A percentile compares a stretch with the other conserved stretches of the same genome.
These are phyloP conservation scores for Hordeum pubiflorum DNA, from an alignment of 202 grass and related monocot genomes.

Conservation along the genomic window DNA sequence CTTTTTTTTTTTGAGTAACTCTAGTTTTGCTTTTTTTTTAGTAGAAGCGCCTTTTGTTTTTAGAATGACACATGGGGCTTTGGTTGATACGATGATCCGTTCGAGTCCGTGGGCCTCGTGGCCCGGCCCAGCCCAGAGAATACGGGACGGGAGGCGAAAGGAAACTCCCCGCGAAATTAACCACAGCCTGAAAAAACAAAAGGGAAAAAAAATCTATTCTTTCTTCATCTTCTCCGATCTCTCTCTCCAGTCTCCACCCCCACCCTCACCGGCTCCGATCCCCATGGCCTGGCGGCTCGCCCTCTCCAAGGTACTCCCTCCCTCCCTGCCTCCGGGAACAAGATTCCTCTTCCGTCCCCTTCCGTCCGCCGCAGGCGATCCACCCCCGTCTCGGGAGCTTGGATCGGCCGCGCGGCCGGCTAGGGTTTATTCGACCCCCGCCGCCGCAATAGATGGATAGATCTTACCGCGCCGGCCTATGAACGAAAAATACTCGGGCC, in stretches of 20 bases:
- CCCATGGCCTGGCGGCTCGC: constrained; percentile 32
- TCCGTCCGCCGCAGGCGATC: background rate
- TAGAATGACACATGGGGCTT: no score
- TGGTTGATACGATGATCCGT: no score
- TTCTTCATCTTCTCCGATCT: background rate
- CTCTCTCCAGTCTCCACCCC: background rate
- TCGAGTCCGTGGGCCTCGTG: no score
- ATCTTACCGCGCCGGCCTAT: background rate
- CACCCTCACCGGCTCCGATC: background rate
- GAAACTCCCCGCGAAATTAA: background rate
- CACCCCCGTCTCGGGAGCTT: background rate
- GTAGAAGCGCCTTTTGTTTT: no score
- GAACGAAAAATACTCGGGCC: no score
- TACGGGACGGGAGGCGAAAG: no score
- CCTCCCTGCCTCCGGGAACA: background rate
- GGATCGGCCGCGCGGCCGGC: background rate
- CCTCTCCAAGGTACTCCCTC: constrained; percentile 27
- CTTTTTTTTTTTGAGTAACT: no score
- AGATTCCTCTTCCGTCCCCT: background rate
- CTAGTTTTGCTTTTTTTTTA: no score
- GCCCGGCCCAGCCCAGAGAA: background rate
- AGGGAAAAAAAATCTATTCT: background rate
- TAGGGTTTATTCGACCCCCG: background rate
- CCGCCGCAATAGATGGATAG: no score
- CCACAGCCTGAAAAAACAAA: background rate